Evolutionary conservation across 2,329 filamentous ascomycete species (phyloP).

Genomic region (Penicillium sp.): DNA sequence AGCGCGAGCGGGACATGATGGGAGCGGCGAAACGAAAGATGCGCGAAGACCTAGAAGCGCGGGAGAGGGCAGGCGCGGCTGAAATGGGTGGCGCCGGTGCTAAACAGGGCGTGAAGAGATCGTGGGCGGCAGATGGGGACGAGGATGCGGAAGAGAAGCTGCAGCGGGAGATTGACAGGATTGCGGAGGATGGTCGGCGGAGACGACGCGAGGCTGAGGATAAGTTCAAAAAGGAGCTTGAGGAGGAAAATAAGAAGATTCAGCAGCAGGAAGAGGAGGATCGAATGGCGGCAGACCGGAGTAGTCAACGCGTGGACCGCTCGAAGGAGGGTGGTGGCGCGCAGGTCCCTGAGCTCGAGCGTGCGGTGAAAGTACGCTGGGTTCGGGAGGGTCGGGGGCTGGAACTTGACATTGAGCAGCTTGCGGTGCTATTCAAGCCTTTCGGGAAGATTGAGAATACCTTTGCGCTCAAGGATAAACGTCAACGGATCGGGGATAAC

Average conservation of each 20-base stretch:
- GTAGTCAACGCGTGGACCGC: slow-evolving; percentile 33
- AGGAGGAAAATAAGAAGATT: slow-evolving; percentile 40
- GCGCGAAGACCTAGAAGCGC: slow-evolving; percentile 80
- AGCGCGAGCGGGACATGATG: slow-evolving; percentile 70
- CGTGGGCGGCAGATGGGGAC: slow-evolving; percentile 45
- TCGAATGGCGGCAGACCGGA: slow-evolving; percentile 38
- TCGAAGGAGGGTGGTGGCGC: slow-evolving; percentile 41
- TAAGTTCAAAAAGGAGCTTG: slow-evolving; percentile 47
- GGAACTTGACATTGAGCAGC: slow-evolving; percentile 49
- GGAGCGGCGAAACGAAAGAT: slow-evolving; percentile 71
- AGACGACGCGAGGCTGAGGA: slow-evolving; percentile 51
- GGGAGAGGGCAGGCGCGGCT: slow-evolving; percentile 60
- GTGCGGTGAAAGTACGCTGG: slow-evolving; percentile 60
- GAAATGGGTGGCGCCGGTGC: slow-evolving; percentile 37
- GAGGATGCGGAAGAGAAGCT: slow-evolving; percentile 52
- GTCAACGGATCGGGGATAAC: slow-evolving; percentile 50
- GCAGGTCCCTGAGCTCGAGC: slow-evolving; percentile 55
- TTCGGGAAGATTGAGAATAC: slow-evolving; percentile 60
- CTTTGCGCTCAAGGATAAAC: slow-evolving; percentile 58
- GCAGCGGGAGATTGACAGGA: slow-evolving; percentile 53
- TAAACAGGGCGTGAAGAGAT: slow-evolving; percentile 58
- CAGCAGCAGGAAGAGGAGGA: slow-evolving; percentile 48
- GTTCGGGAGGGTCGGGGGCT: slow-evolving; percentile 48
- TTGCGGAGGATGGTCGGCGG: slow-evolving; percentile 55
- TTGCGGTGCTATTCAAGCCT: slow-evolving; percentile 50